Percentiles rank a stretch among this genome's conserved stretches.
These are phyloP conservation scores for Mikania micrantha DNA, from an alignment of 129 eudicot genomes.

Conservation along the genomic window DNA sequence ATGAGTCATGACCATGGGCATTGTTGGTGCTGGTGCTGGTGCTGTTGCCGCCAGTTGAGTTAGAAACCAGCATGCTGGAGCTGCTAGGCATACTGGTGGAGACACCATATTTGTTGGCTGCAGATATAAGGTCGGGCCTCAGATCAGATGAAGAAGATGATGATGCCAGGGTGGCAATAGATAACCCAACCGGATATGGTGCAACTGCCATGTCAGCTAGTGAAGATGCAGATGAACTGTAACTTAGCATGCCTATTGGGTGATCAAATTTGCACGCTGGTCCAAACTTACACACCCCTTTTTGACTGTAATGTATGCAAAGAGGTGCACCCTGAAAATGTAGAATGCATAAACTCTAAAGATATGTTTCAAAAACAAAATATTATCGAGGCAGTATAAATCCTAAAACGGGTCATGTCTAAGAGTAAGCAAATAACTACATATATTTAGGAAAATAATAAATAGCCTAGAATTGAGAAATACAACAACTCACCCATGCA, in stretches of 20 bases:
- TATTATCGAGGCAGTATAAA: not conserved
- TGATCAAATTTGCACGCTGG: slow-evolving; percentile 89
- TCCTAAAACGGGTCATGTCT: not conserved
- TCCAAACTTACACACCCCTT: slow-evolving; percentile 85
- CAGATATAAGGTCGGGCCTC: slow-evolving; percentile 44
- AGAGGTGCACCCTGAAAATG: slow-evolving; percentile 71
- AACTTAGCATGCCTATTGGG: slow-evolving; percentile 76
- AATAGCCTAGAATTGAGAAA: not conserved
- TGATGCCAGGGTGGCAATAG: slow-evolving; percentile 69
- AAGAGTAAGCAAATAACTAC: not conserved
- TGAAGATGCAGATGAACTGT: slow-evolving; percentile 89
- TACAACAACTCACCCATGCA: not conserved
- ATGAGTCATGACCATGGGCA: slow-evolving; percentile 32
- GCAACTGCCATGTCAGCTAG: slow-evolving; percentile 89
- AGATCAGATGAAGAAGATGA: slow-evolving; percentile 83
- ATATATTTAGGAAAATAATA: not conserved
- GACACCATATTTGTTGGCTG: slow-evolving; percentile 39
- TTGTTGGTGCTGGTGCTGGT: slow-evolving; percentile 28
- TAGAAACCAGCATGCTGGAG: slow-evolving; percentile 45
- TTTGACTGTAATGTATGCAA: slow-evolving; percentile 73
- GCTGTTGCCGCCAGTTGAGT: slow-evolving; percentile 39
- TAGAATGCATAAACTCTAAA: not conserved
- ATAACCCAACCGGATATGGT: slow-evolving; percentile 82
- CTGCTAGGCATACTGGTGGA: slow-evolving; percentile 56
- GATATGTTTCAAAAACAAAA: not conserved